A percentile compares a stretch with the other conserved stretches of the same genome.
Evolutionary conservation across 2,329 filamentous ascomycete genomes (phyloP).

Genomic region (Metarhizium humberi): DNA sequence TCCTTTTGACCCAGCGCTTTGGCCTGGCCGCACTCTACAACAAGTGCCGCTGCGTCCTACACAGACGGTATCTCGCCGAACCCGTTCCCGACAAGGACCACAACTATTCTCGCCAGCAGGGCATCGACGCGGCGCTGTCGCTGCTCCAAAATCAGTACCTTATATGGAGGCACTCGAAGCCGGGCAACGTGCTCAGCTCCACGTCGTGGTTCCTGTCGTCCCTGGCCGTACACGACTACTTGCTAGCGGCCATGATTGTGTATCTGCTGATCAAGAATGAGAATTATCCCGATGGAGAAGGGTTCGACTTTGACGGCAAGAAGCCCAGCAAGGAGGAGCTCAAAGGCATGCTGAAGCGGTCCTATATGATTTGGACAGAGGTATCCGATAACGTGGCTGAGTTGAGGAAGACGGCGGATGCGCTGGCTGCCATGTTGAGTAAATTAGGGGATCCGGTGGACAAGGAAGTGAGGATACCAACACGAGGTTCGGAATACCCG

Average conservation of each 20-base stretch:
- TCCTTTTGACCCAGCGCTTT: constrained; percentile 41
- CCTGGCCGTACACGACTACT: constrained; percentile 49
- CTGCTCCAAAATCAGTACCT: constrained; percentile 38
- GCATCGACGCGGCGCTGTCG: constrained; percentile 37
- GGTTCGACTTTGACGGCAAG: constrained; percentile 22
- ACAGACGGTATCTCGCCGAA: constrained; percentile 42
- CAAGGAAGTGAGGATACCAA: too few relatives aligned
- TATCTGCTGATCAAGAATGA: constrained; percentile 41
- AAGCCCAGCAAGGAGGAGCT: constrained; percentile 28
- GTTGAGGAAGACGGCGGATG: constrained; percentile 34
- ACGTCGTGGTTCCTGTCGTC: constrained; percentile 49
- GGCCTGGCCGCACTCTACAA: constrained; percentile 43
- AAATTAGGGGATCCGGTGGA: constrained; percentile 27
- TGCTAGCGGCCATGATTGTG: constrained; percentile 52
- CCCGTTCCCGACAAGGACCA: constrained; percentile 32
- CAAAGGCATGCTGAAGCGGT: constrained; percentile 29
- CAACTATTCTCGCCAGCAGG: constrained; percentile 41
- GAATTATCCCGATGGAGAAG: constrained; percentile 26
- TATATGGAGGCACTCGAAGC: constrained; percentile 39
- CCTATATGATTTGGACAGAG: constrained; percentile 33
- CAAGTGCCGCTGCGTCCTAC: constrained; percentile 46
- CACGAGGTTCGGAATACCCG: not conserved
- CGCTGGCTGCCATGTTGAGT: constrained; percentile 34
- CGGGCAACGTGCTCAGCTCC: constrained; percentile 42
- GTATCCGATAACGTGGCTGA: constrained; percentile 28